phyloP scores from a whole-genome alignment of 1,139 yeast species.

The Candida gigantensis region DNA sequence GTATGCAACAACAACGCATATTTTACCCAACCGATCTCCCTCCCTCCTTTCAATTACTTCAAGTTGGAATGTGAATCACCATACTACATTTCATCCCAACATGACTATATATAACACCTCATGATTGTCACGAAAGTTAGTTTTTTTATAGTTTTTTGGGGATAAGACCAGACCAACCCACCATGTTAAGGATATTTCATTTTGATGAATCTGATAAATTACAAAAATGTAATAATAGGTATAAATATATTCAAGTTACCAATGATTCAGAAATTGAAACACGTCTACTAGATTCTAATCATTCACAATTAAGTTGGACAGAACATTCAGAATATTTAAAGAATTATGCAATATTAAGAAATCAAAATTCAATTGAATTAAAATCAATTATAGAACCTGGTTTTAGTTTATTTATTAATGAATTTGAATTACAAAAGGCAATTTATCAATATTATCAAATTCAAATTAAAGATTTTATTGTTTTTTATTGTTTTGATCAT shows the following conservation, averaged over 20 bases:
- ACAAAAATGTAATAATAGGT: slow-evolving; percentile 1
- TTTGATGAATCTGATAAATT: neutral
- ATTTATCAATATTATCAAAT: slow-evolving; percentile 4
- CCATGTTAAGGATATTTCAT: slow-evolving; percentile 2
- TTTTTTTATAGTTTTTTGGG: no score
- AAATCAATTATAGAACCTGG: slow-evolving; percentile 1
- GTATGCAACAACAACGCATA: no score
- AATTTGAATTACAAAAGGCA: slow-evolving; percentile 4
- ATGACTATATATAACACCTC: no score
- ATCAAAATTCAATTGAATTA: neutral
- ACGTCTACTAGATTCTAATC: neutral
- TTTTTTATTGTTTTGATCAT: slow-evolving; percentile 1
- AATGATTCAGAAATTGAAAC: neutral
- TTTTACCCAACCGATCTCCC: no score
- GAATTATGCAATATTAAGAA: slow-evolving; percentile 2
- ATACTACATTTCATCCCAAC: no score
- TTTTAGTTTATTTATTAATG: neutral
- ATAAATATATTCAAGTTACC: slow-evolving; percentile 1
- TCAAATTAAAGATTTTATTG: slow-evolving; percentile 3
- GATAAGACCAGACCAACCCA: no score
- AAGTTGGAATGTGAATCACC: no score
- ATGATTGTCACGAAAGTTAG: no score
- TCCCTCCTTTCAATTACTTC: no score
- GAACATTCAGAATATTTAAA: slow-evolving; percentile 1
- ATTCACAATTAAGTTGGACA: slow-evolving; percentile 1